phyloP scores from a whole-genome alignment of 495 filamentous ascomycete species.

The Rhypophila decipiens region DNA sequence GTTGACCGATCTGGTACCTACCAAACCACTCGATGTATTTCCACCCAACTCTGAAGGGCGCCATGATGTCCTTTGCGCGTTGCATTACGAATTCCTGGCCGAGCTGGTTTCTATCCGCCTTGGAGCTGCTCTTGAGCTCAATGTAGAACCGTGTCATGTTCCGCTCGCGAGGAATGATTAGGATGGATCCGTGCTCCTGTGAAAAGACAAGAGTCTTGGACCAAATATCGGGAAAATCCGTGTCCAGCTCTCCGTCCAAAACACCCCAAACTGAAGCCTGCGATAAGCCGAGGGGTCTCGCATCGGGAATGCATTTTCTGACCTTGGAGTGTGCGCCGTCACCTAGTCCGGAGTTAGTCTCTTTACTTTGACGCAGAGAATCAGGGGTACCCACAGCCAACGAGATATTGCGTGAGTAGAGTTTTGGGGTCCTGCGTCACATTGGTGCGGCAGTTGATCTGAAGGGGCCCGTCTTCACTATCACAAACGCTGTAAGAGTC shows the following conservation, averaged over 20 bases:
- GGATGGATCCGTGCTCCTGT: slow-evolving; percentile 53
- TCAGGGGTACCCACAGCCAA: slow-evolving; percentile 38
- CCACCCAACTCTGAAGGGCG: slow-evolving; percentile 55
- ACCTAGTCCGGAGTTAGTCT: slow-evolving; percentile 20
- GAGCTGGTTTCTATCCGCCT: slow-evolving; percentile 40
- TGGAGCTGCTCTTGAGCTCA: slow-evolving; percentile 51
- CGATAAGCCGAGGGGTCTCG: slow-evolving; percentile 51
- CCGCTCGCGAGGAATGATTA: slow-evolving; percentile 63
- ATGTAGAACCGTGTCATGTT: slow-evolving; percentile 64
- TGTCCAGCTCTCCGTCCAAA: slow-evolving; percentile 59
- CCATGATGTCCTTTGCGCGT: slow-evolving; percentile 56
- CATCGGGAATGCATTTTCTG: slow-evolving; percentile 49
- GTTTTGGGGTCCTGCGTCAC: slow-evolving; percentile 35
- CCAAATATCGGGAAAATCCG: slow-evolving; percentile 66
- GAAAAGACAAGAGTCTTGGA: slow-evolving; percentile 58
- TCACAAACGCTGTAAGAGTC: slow-evolving; percentile 42
- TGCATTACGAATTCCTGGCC: slow-evolving; percentile 60
- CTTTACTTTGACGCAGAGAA: background rate
- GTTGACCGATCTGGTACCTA: slow-evolving; percentile 59
- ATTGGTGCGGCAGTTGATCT: slow-evolving; percentile 35
- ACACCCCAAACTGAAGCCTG: slow-evolving; percentile 66
- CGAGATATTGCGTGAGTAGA: slow-evolving; percentile 42
- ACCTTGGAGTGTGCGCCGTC: slow-evolving; percentile 50
- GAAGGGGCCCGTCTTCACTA: slow-evolving; percentile 31
- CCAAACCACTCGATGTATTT: slow-evolving; percentile 57